phyloP scores from a whole-genome alignment of 257 asterid species.

The Orobanche coerulescens region DNA sequence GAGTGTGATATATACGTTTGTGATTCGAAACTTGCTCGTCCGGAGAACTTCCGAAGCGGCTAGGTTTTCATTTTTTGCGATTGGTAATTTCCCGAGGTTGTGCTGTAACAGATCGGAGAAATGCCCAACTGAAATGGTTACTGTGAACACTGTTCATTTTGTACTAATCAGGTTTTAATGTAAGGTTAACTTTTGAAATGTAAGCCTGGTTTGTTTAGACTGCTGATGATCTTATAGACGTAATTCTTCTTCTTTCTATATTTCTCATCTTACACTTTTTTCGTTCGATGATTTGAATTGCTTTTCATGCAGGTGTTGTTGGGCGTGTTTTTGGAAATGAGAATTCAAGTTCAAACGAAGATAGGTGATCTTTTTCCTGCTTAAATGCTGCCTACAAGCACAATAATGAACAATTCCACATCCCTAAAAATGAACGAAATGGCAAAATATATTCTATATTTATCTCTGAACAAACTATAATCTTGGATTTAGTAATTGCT shows the following conservation, averaged over 20 bases:
- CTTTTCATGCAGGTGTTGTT: conserved; percentile 62
- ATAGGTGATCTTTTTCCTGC: conserved; percentile 45
- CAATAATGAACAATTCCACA: not conserved
- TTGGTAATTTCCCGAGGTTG: no score
- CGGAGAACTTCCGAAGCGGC: no score
- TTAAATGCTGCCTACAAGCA: not conserved
- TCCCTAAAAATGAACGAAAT: not conserved
- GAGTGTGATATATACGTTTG: no score
- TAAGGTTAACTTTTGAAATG: not conserved
- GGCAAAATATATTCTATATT: not conserved
- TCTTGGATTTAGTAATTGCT: not conserved
- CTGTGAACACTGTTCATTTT: not conserved
- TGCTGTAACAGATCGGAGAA: no score
- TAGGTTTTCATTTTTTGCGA: no score
- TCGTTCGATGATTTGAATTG: conserved; percentile 3
- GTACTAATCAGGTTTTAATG: not conserved
- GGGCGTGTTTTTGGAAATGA: conserved; percentile 90
- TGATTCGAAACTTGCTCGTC: no score
- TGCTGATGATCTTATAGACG: not conserved
- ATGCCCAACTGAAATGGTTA: no score
- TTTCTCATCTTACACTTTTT: not conserved
- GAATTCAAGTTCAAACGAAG: conserved; percentile 61
- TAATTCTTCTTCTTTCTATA: not conserved
- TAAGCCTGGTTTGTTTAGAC: not conserved
- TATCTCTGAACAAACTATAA: not conserved